Evolutionary conservation across 805 yeast genomes (phyloP), one percentile per base, ranked within the genome.

Genomic region (Saccharomycopsis fermentans): DNA sequence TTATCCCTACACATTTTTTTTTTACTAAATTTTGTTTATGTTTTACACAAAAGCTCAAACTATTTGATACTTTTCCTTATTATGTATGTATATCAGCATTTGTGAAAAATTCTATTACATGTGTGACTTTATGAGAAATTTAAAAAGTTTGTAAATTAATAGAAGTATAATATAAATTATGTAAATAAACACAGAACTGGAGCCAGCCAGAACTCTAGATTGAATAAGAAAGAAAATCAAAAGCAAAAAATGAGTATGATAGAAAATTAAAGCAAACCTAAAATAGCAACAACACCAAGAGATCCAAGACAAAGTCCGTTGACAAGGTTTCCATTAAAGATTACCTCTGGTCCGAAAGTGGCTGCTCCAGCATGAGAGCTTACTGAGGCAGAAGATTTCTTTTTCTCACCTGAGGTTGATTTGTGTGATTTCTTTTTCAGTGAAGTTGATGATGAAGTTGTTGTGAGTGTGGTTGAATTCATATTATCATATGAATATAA

Each of bases 341-440:
- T 6, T 24, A 43, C 29, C 3, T 43, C 50, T 21, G 24, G 50
- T 3, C 16, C 26, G 8, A 43, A 16, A 16, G 50, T n/a, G 14
- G n/a, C 29, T 29, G 37, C 53, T 12, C 51, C 56, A 29, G 36
- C 56, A n/a, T 54, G 56, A 3, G 51, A 39, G 16, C 36, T 37
- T 16, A 54, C 19, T 4, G 56, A 54, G 4, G 56, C 56, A 39
- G 51, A 39, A 19, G 50, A 14, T 6, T 34, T 39, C 50, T 54
- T 54, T 43, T 54, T 54, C 5, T 37, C 50, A 9, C 29, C 50
- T 6, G 50, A 43, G 14, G 29, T 43, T 19, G 50, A 43, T 43
- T 43, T 43, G 12, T 43, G 50, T 43, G 50, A 43, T 43, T 43
- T 43, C 24, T 19, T 43, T 43, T 43, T 43, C 50, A 43, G 50